Percentiles rank a stretch among this genome's conserved stretches.
These are phyloP conservation scores for Synchytrium microbalum DNA, from an alignment of 371 early-diverging fungal genomes.

Conservation along the genomic window DNA sequence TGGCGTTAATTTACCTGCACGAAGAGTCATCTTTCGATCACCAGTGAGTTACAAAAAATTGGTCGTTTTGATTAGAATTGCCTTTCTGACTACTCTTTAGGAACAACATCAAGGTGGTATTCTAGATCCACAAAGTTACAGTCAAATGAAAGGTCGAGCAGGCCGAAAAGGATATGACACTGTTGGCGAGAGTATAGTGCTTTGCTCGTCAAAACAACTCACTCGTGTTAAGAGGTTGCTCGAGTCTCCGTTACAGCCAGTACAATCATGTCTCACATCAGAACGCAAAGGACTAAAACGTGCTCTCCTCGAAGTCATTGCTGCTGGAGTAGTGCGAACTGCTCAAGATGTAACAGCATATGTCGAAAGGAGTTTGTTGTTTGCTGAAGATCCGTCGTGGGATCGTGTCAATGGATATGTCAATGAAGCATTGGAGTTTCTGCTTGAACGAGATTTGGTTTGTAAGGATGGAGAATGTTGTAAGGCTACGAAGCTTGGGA, in stretches of 20 bases:
- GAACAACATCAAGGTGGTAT: no score
- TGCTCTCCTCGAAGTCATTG: constrained; percentile 28
- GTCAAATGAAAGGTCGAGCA: constrained; percentile 32
- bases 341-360: constrained; percentile 6
- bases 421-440: not conserved
- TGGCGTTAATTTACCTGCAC: constrained; percentile 31
- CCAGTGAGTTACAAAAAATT: not conserved
- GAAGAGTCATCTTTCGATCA: constrained; percentile 27
- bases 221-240: constrained; percentile 11
- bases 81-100: no score
- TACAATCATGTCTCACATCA: constrained; percentile 19
- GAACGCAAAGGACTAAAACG: constrained; percentile 27
- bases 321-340: constrained; percentile 13
- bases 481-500: constrained; percentile 13
- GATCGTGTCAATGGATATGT: not conserved
- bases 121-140: constrained; percentile 14
- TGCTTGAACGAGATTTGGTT: not conserved
- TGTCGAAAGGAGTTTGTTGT: constrained; percentile 7
- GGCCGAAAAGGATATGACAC: constrained; percentile 31
- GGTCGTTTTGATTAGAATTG: not conserved
- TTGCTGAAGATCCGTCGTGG: not conserved
- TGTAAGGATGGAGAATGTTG: not conserved
- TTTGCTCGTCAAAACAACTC: constrained; percentile 9
- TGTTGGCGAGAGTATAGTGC: constrained; percentile 22
- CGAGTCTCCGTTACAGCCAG: constrained; percentile 12